Percentiles rank a stretch among this genome's conserved stretches.
phyloP scores from a whole-genome alignment of 305 asterid genomes.

The Fraxinus ornus region DNA sequence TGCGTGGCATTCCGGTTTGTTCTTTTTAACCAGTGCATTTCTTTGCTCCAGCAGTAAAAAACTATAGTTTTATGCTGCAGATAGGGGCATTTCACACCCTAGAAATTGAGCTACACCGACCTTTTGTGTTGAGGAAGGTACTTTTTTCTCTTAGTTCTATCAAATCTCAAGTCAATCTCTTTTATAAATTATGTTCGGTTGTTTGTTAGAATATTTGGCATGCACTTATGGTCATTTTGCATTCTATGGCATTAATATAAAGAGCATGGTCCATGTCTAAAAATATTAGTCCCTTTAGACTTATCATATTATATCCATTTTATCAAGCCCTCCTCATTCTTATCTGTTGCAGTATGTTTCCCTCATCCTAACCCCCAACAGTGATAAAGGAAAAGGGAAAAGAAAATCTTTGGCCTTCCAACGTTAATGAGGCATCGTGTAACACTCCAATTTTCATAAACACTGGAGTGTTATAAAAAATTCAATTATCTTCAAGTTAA shows the following conservation, averaged over 20 bases:
- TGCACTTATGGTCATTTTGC: background rate
- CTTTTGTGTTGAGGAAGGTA: constrained; percentile 91
- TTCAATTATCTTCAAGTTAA: background rate
- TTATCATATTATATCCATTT: background rate
- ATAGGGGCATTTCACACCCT: constrained; percentile 97
- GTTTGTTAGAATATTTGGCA: constrained; percentile 3
- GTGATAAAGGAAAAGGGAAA: background rate
- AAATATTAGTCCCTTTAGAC: background rate
- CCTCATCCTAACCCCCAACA: background rate
- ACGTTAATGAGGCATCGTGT: background rate
- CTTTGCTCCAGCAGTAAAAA: constrained; percentile 19
- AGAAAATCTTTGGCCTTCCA: background rate
- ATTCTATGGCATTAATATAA: background rate
- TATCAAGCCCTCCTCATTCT: background rate
- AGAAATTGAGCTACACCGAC: constrained; percentile 83
- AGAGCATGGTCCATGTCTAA: background rate
- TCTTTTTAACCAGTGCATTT: constrained; percentile 4
- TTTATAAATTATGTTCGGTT: background rate
- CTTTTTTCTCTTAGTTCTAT: background rate
- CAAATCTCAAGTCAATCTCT: constrained; percentile 1
- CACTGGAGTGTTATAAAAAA: background rate
- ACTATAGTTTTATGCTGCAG: constrained; percentile 41
- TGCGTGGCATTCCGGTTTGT: constrained; percentile 32
- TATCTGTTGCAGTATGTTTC: background rate
- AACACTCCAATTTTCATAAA: background rate